These are phyloP conservation scores for Ophiostoma novo-ulmi DNA, from an alignment of 2,329 filamentous ascomycete species.

Conservation along the genomic window DNA sequence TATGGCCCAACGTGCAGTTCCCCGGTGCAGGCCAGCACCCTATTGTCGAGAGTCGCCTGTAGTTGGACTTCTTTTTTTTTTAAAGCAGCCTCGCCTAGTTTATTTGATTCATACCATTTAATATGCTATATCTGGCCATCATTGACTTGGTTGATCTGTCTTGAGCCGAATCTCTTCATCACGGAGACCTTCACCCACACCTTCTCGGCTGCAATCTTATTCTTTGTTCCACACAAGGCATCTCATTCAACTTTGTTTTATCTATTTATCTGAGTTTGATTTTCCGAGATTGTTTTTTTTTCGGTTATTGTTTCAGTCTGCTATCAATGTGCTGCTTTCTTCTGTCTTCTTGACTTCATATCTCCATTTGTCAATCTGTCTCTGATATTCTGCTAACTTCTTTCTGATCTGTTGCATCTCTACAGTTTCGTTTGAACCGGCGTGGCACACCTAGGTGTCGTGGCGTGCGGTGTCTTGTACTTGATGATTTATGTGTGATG, in stretches of 20 bases:
- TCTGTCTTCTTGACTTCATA: background rate
- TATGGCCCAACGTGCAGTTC: constrained; percentile 90
- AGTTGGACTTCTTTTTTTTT: constrained; percentile 31
- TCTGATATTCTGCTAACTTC: background rate
- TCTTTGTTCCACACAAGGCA: background rate
- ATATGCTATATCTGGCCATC: no score
- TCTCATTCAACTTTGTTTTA: background rate
- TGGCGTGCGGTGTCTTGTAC: background rate
- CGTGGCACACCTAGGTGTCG: constrained; percentile 5
- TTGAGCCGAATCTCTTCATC: background rate
- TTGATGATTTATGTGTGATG: background rate
- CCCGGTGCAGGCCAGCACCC: constrained; percentile 63
- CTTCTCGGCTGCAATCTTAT: constrained; percentile 11
- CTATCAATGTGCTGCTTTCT: background rate
- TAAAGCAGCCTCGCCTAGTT: background rate
- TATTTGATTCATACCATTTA: background rate
- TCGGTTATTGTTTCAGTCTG: constrained; percentile 12
- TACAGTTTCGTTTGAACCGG: background rate
- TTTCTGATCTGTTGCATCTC: background rate
- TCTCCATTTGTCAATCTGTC: background rate
- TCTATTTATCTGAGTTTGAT: background rate
- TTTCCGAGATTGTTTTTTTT: constrained; percentile 1
- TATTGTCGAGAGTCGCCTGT: constrained; percentile 75
- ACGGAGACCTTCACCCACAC: background rate
- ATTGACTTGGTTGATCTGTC: background rate